A percentile compares a stretch with the other conserved stretches of the same genome.
These are phyloP conservation scores for Tolypocladium ovalisporum DNA, from an alignment of 2,329 filamentous ascomycete species.

Conservation along the genomic window DNA sequence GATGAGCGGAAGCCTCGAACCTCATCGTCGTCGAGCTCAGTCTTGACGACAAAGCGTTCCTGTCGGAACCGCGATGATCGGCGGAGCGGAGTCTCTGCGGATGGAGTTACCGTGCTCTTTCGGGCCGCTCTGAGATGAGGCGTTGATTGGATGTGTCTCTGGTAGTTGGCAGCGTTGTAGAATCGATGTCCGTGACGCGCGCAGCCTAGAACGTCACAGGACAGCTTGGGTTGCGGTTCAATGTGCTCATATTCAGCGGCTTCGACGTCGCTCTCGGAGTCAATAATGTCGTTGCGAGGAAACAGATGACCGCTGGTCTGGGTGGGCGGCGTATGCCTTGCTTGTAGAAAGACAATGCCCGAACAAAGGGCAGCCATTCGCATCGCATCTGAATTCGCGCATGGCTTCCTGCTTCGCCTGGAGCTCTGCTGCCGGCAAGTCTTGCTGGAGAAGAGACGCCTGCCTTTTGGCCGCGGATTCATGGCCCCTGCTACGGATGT, in stretches of 20 bases:
- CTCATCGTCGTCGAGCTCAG: background rate
- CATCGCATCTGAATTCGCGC: background rate
- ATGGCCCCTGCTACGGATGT: background rate
- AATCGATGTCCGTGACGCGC: background rate
- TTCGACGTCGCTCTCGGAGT: background rate
- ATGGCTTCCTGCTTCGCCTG: background rate
- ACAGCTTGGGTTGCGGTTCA: background rate
- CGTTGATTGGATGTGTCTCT: background rate
- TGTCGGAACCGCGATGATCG: too few relatives aligned
- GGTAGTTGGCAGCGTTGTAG: background rate
- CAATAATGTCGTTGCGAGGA: background rate
- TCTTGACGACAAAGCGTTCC: too few relatives aligned
- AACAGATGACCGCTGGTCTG: background rate
- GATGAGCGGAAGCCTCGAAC: too few relatives aligned
- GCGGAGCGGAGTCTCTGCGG: background rate
- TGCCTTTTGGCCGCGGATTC: background rate
- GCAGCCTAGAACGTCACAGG: background rate
- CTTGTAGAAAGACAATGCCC: background rate
- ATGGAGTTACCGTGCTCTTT: background rate
- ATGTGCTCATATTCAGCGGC: background rate
- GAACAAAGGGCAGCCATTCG: background rate
- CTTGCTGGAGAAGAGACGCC: background rate
- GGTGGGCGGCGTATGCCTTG: background rate
- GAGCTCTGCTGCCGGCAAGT: background rate
- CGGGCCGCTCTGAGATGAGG: background rate